Conservation (phyloP, 495 filamentous ascomycete species). For the Penicillium mononematosum region DNA sequence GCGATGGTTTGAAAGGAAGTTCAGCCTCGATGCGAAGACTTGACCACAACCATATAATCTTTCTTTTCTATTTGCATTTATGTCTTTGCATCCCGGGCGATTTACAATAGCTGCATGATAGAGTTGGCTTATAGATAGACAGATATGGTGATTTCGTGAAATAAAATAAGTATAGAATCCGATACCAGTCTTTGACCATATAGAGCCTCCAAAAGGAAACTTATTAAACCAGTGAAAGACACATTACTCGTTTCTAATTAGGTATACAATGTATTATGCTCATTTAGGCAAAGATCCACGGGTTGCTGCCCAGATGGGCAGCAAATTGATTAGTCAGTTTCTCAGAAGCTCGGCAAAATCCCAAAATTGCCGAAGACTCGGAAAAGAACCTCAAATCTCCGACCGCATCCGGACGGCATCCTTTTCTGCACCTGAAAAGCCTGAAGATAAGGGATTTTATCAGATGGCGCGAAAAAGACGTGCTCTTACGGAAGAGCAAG, state of each 20-base stretch:
- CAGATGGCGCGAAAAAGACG: constrained; percentile 25
- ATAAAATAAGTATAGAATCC: background rate
- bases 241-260: background rate
- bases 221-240: background rate
- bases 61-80: constrained; percentile 5
- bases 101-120: constrained; percentile 9
- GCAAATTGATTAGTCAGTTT: background rate
- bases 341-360: background rate
- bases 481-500: constrained; percentile 11
- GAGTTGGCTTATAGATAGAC: constrained; percentile 5
- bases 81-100: background rate
- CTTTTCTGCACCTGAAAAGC: background rate
- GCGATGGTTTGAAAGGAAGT: constrained; percentile 37
- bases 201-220: background rate
- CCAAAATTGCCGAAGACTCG: constrained; percentile 15
- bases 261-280: background rate
- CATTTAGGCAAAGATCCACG: too few relatives aligned
- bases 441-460: background rate
- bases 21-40: constrained; percentile 23
- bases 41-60: constrained; percentile 2
- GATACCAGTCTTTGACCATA: background rate
- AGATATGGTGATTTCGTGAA: background rate
- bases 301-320: too few relatives aligned
- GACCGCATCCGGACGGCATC: background rate
- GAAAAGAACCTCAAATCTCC: constrained; percentile 2